Evolutionary conservation across 129 eudicot genomes (phyloP), one percentile per base, ranked within the genome.

Genomic region (Flaveria brownii): DNA sequence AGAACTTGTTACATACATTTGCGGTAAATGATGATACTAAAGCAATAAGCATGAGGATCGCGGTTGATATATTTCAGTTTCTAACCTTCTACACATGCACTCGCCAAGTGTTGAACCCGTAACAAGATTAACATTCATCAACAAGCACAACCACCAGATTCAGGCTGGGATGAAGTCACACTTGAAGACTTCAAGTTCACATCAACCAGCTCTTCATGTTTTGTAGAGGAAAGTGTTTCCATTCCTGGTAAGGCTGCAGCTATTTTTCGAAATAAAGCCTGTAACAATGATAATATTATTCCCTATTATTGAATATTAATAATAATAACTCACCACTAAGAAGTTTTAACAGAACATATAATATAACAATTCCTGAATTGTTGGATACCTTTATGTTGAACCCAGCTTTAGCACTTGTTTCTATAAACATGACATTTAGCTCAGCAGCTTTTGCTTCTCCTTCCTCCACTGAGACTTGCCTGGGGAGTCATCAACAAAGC

Each of bases 391-490:
- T 88, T 0, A 88, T 85, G 79, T 85, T 88, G 81, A 88, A 88
- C 36, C 92, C 92, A 15, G 89, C 90, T 77, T 85, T 85, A 52
- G 88, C 92, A 83, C 92, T 85, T 39, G 90, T 88, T 81, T 88
- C 88, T 13, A 85, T 81, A 61, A 88, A 88, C 92, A 88, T 88
- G 61, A 88, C 92, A 42, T 83, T 81, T 6, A 85, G 79, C 39
- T 85, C 88, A 62, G 70, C 73, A 68, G 92, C 86, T 81, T 85
- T 88, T 17, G 83, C 87, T 78, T 88, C 92, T 52, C 87, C 92
- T 88, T 88, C 92, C 81, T 88, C 89, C 2, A 83, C 86, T 0
- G 92, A 88, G 5, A 85, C 92, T 88, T 88, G 92, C 84, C 92
- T 85, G 79, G 43, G 33, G 54, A 47, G 76, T 20, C 62, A 80